Conservation (phyloP, 1,139 yeast genomes). For the Hemisphaericaspora subhashii region DNA sequence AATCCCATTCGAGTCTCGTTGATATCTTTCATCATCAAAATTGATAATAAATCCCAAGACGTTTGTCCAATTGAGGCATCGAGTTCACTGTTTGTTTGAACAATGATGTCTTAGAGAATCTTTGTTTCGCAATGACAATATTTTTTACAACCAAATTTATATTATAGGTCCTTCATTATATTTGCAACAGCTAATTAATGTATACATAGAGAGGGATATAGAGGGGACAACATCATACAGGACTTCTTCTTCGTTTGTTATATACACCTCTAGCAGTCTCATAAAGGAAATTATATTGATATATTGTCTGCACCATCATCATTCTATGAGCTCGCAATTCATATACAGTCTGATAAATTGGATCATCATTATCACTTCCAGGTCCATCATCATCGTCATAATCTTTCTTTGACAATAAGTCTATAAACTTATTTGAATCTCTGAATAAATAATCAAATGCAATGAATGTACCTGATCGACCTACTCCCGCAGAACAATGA, state of each 20-base stretch:
- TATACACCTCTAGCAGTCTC: conserved; percentile 18
- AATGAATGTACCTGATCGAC: conserved; percentile 78
- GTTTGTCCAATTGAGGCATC: too few species aligned
- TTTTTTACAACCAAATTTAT: too few species aligned
- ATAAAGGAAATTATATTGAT: conserved; percentile 55
- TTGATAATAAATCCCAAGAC: too few species aligned
- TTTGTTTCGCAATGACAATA: too few species aligned
- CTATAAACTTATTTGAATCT: conserved; percentile 7
- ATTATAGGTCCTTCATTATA: background rate
- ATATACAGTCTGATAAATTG: conserved; percentile 27
- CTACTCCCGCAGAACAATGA: conserved; percentile 87
- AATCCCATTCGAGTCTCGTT: too few species aligned
- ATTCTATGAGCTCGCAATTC: conserved; percentile 54
- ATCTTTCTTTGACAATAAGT: conserved; percentile 2
- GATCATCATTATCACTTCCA: too few species aligned
- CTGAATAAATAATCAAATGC: conserved; percentile 55
- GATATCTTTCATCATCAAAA: too few species aligned
- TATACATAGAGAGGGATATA: too few species aligned
- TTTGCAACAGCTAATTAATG: background rate
- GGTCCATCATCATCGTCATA: conserved; percentile 1
- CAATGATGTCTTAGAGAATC: too few species aligned
- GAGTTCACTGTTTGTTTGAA: too few species aligned
- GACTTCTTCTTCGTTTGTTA: background rate
- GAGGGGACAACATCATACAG: too few species aligned
- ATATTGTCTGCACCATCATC: conserved; percentile 67